Evolutionary conservation across 1,284 basidiomycete genomes (phyloP).

Genomic region (Ustilago hordei): DNA sequence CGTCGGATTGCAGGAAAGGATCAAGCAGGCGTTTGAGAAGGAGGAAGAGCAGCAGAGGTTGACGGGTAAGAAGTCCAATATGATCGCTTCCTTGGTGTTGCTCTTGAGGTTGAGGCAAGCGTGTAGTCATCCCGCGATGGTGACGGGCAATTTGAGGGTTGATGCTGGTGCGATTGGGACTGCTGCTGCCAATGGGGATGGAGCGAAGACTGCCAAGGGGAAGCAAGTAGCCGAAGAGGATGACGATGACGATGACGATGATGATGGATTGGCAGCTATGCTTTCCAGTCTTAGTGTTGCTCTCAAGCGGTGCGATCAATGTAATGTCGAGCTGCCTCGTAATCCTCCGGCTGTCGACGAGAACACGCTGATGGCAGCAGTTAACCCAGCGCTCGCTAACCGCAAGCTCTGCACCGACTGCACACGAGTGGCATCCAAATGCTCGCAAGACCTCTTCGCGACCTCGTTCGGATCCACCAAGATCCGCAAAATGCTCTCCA

Average conservation of each 20-base stretch:
- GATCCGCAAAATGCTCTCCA: conserved; percentile 82
- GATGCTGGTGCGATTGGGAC: conserved; percentile 43
- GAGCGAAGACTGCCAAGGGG: neutral
- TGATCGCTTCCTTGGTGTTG: conserved; percentile 86
- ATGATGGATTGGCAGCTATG: conserved; percentile 81
- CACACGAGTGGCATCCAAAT: conserved; percentile 31
- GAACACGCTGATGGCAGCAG: conserved; percentile 32
- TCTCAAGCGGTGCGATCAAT: conserved; percentile 69
- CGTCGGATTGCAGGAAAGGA: conserved; percentile 79
- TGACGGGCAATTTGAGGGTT: conserved; percentile 35
- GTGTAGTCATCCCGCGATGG: conserved; percentile 63
- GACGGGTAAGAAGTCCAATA: conserved; percentile 74
- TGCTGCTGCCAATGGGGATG: conserved; percentile 9
- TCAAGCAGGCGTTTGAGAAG: conserved; percentile 76
- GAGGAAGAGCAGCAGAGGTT: conserved; percentile 69
- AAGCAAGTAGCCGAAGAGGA: neutral
- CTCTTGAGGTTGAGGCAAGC: conserved; percentile 87
- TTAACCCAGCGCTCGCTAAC: conserved; percentile 16
- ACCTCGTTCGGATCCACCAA: conserved; percentile 77
- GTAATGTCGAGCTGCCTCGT: conserved; percentile 33
- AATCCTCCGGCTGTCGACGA: neutral
- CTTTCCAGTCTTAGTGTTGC: conserved; percentile 76
- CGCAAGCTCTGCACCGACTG: conserved; percentile 60
- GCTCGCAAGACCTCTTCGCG: conserved; percentile 32
- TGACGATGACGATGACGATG: conserved; percentile 20